Conservation (phyloP, 1,284 basidiomycete genomes). For the Sanghuangporus weigelae region DNA sequence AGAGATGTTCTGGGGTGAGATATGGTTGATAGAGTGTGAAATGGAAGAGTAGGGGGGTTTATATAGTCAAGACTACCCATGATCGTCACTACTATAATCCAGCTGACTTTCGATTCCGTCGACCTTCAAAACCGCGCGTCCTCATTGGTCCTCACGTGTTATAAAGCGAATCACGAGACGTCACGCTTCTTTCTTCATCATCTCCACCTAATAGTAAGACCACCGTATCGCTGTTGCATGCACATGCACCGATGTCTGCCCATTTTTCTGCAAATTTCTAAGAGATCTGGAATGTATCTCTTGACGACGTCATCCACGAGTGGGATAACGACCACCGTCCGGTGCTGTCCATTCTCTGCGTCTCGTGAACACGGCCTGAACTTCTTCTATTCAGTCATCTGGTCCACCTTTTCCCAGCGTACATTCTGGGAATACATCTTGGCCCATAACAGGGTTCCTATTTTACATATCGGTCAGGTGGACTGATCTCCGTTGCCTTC, state of each 20-base stretch:
- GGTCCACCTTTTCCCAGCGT: background rate
- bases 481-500: background rate
- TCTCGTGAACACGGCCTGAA: conserved; percentile 6
- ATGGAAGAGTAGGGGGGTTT: background rate
- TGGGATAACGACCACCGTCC: background rate
- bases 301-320: background rate
- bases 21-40: background rate
- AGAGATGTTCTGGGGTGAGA: background rate
- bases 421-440: background rate
- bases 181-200: background rate
- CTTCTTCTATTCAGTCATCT: conserved; percentile 13
- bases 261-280: background rate
- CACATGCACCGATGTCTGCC: background rate
- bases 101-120: background rate
- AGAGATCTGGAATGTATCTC: background rate
- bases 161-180: background rate
- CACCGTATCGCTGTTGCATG: background rate
- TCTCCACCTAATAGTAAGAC: background rate
- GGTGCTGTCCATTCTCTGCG: background rate
- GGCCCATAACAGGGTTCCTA: background rate
- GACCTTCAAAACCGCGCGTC: background rate
- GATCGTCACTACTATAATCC: background rate
- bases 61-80: background rate
- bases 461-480: background rate
- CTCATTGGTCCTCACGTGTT: background rate